A percentile compares a stretch with the other conserved stretches of the same genome.
Conservation (phyloP, 1,139 yeast genomes). For the Pichia sp. region DNA sequence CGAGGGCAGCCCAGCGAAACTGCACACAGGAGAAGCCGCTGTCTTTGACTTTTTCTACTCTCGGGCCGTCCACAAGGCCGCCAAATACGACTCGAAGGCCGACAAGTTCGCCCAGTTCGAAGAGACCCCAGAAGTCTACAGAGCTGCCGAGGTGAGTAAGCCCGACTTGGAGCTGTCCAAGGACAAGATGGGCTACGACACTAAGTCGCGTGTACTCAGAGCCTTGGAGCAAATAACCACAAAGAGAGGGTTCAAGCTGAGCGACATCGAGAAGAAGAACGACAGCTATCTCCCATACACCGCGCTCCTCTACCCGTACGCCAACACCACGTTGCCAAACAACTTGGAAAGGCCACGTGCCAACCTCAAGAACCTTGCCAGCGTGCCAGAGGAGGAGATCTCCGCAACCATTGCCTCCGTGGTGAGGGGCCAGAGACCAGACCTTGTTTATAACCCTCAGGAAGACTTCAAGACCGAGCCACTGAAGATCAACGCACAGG, state of each 20-base stretch:
- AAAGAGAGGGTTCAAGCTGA: slow-evolving; percentile 24
- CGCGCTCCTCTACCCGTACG: slow-evolving; percentile 24
- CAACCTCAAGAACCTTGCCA: slow-evolving; percentile 12
- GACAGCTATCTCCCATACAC: slow-evolving; percentile 20
- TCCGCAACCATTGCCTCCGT: slow-evolving; percentile 21
- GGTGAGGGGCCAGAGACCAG: slow-evolving; percentile 28
- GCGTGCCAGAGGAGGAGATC: slow-evolving; percentile 22
- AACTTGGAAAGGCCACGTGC: slow-evolving; percentile 19
- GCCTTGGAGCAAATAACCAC: slow-evolving; percentile 26
- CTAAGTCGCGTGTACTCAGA: slow-evolving; percentile 28
- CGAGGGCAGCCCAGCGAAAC: neutral
- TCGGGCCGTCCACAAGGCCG: slow-evolving; percentile 11
- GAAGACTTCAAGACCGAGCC: slow-evolving; percentile 23
- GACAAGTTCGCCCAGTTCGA: slow-evolving; percentile 9
- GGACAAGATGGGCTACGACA: slow-evolving; percentile 25
- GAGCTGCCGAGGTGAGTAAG: slow-evolving; percentile 6
- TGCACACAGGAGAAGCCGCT: neutral
- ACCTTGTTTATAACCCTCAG: slow-evolving; percentile 20
- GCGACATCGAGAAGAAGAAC: slow-evolving; percentile 13
- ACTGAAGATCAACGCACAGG: slow-evolving; percentile 27
- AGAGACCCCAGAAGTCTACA: slow-evolving; percentile 2
- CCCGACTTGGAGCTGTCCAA: slow-evolving; percentile 25
- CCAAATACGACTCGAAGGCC: slow-evolving; percentile 2
- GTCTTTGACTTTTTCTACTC: slow-evolving; percentile 11
- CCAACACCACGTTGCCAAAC: slow-evolving; percentile 23